phyloP scores from a whole-genome alignment of 345 rosid genomes.

The Litchi chinensis region DNA sequence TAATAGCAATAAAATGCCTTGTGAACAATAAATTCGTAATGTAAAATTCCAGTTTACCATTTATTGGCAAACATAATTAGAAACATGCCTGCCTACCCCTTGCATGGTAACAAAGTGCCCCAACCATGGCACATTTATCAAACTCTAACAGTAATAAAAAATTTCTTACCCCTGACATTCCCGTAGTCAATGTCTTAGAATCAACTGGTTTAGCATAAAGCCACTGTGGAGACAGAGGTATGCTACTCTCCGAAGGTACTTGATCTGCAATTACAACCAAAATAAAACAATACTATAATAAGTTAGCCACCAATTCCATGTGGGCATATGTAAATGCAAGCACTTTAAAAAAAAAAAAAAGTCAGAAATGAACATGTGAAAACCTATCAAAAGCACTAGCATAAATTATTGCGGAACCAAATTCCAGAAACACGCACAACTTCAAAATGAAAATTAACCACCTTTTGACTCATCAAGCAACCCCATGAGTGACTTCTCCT shows the following conservation, averaged over 20 bases:
- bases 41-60: not conserved
- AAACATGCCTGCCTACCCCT: conserved; percentile 3
- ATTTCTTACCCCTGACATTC: conserved; percentile 24
- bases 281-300: not conserved
- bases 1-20: too few species aligned
- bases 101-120: not conserved
- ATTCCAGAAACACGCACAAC: not conserved
- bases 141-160: not conserved
- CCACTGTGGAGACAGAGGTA: conserved; percentile 62
- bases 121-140: not conserved
- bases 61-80: not conserved
- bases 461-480: conserved; percentile 48
- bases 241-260: conserved; percentile 39
- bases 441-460: not conserved
- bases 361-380: not conserved
- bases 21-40: not conserved
- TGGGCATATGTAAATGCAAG: not conserved
- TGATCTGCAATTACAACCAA: conserved; percentile 35
- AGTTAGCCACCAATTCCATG: not conserved
- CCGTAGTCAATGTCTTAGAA: conserved; percentile 31
- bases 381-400: not conserved
- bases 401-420: not conserved
- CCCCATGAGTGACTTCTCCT: conserved; percentile 27
- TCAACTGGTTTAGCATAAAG: conserved; percentile 48
- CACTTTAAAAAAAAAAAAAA: not conserved